Percentiles rank a stretch among this genome's conserved stretches.
Evolutionary conservation across 1,284 basidiomycete species (phyloP).

Genomic region (Macrocystidia cucumis): DNA sequence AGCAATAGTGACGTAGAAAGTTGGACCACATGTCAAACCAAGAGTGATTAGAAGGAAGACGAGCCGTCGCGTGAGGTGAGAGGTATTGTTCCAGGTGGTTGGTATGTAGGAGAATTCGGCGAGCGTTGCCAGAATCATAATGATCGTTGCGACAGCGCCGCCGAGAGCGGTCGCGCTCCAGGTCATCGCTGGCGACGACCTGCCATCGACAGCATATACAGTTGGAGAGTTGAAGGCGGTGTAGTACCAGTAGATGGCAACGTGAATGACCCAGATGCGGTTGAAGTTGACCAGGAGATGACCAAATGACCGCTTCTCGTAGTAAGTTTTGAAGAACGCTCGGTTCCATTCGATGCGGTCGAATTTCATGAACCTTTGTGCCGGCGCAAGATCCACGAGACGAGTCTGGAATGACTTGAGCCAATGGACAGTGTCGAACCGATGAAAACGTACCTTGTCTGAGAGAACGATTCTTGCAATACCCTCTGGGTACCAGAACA

Average conservation of each 20-base stretch:
- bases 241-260: conserved; percentile 91
- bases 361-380: conserved; percentile 92
- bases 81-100: conserved; percentile 95
- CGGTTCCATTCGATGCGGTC: conserved; percentile 91
- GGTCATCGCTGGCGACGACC: conserved; percentile 61
- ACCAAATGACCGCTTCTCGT: conserved; percentile 89
- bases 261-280: conserved; percentile 94
- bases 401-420: conserved; percentile 48
- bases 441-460: conserved; percentile 60
- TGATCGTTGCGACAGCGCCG: conserved; percentile 82
- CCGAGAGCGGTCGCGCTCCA: conserved; percentile 90
- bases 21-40: conserved; percentile 81
- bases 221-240: conserved; percentile 90
- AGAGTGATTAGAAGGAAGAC: conserved; percentile 82
- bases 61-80: conserved; percentile 83
- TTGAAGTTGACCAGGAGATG: conserved; percentile 97
- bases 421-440: conserved; percentile 3
- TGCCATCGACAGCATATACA: conserved; percentile 59
- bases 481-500: conserved; percentile 99
- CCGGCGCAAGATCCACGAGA: conserved; percentile 82
- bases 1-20: conserved; percentile 81
- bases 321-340: conserved; percentile 97
- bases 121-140: conserved; percentile 91
- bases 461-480: conserved; percentile 86
- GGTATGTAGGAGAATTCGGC: conserved; percentile 95